Evolutionary conservation across 164 flowering plant genomes (phyloP), one percentile per base, ranked within the genome.

Genomic region (Chloranthus sessilifolius): DNA sequence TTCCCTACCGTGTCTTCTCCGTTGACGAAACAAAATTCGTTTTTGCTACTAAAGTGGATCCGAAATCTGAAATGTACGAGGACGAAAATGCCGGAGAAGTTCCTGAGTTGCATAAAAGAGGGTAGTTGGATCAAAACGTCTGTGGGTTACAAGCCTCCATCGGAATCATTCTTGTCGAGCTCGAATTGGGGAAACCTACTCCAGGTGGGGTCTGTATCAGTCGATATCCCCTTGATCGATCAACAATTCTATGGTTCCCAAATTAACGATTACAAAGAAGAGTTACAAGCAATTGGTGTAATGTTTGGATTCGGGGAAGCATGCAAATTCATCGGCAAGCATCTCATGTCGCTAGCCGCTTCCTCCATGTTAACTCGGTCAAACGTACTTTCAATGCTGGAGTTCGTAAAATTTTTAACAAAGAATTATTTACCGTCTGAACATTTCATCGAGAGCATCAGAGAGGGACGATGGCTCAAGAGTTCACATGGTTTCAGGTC

Each of bases 171-270:
- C 56, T 35, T 69, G 1, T 50, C 64, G 22, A 39, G 53, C 22
- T 56, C 73, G 16, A 56, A 72, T 7, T 68, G 59, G 69, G 83
- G 73, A 34, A 58, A 34, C 28, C 54, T 82, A 53, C 56, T 82
- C 56, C 80, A 76, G 64, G 62, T 47, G 38, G 79, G 75, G 15
- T 74, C 80, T 5, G 74, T 64, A 21, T 60, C 80, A 43, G 82
- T 82, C 36, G 95, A 85, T 53, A 76, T 85, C 53, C 85, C 95
- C 1, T 24, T 82, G 47, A 40, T 85, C 17, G 80, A 85, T 61
- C 50, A 64, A 29, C 17, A 12, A 2, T 85, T 67, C 43, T 80
- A 82, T 60, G 87, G 60, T 7, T 9, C 57, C 23, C 51, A 15
- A 27, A 63, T 85, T 11, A 31, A 5, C 4, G 30, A 17, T 4